Evolutionary conservation across 805 yeast species (phyloP).

Genomic region (Metschnikowia henanensis): DNA sequence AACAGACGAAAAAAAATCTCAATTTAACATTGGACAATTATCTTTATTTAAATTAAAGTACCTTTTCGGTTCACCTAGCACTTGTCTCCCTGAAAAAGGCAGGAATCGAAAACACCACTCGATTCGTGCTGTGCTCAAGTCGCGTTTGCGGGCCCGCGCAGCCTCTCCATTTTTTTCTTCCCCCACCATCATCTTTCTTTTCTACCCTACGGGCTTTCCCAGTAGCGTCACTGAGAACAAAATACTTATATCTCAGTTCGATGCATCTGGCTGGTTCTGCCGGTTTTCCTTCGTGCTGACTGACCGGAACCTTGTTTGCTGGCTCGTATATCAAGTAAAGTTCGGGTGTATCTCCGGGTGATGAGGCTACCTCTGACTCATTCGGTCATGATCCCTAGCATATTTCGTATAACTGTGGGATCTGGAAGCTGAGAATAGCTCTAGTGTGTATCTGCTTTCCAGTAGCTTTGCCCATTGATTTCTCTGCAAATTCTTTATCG

Average conservation of each 20-base stretch:
- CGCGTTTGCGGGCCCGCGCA: neutral
- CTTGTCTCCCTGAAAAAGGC: no score
- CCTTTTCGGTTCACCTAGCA: no score
- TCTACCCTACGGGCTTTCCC: slow-evolving; percentile 16
- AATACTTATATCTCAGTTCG: slow-evolving; percentile 11
- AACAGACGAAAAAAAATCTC: no score
- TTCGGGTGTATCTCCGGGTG: slow-evolving; percentile 55
- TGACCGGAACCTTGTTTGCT: slow-evolving; percentile 13
- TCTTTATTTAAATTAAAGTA: no score
- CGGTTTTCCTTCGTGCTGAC: slow-evolving; percentile 17
- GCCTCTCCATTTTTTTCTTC: neutral
- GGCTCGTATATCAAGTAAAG: slow-evolving; percentile 16
- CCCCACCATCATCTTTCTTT: slow-evolving; percentile 2
- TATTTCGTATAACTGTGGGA: slow-evolving; percentile 26
- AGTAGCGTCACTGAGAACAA: slow-evolving; percentile 18
- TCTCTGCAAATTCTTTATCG: no score
- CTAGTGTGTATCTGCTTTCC: no score
- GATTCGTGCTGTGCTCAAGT: neutral
- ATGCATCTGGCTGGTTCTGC: slow-evolving; percentile 19
- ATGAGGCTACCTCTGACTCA: slow-evolving; percentile 44
- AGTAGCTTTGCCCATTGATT: no score
- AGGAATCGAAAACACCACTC: neutral
- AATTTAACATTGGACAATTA: no score
- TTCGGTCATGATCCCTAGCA: slow-evolving; percentile 52
- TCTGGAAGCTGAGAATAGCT: no score